phyloP scores from a whole-genome alignment of 257 asterid genomes.

The Anisodus acutangulus region DNA sequence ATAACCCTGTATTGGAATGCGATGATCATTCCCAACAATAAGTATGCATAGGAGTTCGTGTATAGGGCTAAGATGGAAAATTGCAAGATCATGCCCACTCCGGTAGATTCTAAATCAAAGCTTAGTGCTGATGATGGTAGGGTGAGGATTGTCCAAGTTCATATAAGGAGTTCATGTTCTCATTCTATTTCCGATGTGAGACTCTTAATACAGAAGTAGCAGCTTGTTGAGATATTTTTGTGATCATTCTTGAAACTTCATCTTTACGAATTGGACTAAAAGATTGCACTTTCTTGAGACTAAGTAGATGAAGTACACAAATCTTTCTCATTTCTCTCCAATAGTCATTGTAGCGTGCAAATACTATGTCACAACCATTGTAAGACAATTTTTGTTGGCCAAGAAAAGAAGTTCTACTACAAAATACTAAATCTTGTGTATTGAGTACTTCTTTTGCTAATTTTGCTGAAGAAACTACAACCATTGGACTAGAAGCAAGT shows the following conservation, averaged over 20 bases:
- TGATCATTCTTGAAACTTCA: slow-evolving; percentile 12
- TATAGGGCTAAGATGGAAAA: too few species aligned
- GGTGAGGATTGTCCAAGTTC: too few species aligned
- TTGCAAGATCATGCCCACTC: too few species aligned
- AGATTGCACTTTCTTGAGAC: slow-evolving; percentile 13
- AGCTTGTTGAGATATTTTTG: background rate
- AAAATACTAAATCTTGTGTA: slow-evolving; percentile 13
- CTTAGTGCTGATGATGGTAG: too few species aligned
- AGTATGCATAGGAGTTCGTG: too few species aligned
- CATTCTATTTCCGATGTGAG: too few species aligned
- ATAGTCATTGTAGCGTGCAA: background rate
- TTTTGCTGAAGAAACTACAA: slow-evolving; percentile 26
- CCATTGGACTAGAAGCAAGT: background rate
- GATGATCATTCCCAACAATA: too few species aligned
- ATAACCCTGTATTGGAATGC: too few species aligned
- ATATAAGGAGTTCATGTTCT: too few species aligned
- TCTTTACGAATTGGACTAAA: slow-evolving; percentile 6
- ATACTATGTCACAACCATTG: background rate
- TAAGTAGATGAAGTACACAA: background rate
- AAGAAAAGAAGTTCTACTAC: background rate
- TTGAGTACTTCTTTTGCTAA: slow-evolving; percentile 8
- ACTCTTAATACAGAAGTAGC: too few species aligned
- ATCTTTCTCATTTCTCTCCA: slow-evolving; percentile 14
- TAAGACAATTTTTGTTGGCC: slow-evolving; percentile 12
- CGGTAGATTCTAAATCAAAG: too few species aligned